Conservation (phyloP, 1,284 basidiomycete genomes). For the Microbotryum violaceum region DNA sequence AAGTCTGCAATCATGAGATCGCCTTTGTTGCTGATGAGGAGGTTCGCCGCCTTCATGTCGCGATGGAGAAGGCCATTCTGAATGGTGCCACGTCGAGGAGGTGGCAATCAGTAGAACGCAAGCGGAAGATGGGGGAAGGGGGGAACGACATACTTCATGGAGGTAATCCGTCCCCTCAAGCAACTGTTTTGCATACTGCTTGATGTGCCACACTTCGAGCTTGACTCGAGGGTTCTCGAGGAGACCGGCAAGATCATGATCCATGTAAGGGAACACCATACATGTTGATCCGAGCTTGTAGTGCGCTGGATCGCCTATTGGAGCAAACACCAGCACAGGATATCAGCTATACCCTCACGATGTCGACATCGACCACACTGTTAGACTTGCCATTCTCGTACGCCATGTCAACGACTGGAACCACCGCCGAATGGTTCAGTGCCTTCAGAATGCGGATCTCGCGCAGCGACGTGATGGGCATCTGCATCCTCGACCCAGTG, state of each 20-base stretch:
- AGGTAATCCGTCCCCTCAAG: slow-evolving; percentile 91
- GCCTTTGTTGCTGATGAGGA: slow-evolving; percentile 83
- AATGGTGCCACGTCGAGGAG: background rate
- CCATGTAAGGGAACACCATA: slow-evolving; percentile 99
- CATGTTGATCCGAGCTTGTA: slow-evolving; percentile 57
- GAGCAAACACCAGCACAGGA: slow-evolving; percentile 8
- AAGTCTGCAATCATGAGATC: slow-evolving; percentile 88
- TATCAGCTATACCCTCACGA: slow-evolving; percentile 39
- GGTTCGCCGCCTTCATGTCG: slow-evolving; percentile 97
- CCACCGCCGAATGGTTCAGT: slow-evolving; percentile 74
- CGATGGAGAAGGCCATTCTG: slow-evolving; percentile 94
- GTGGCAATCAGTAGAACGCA: slow-evolving; percentile 13
- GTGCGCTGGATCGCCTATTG: slow-evolving; percentile 41
- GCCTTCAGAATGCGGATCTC: slow-evolving; percentile 96
- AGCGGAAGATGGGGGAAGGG: background rate
- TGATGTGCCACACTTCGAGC: slow-evolving; percentile 55
- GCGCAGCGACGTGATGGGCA: slow-evolving; percentile 87
- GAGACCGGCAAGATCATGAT: slow-evolving; percentile 92
- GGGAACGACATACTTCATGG: slow-evolving; percentile 59
- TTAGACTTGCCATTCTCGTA: slow-evolving; percentile 43
- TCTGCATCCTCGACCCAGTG: slow-evolving; percentile 28
- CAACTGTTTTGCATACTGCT: slow-evolving; percentile 91
- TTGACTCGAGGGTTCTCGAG: slow-evolving; percentile 82
- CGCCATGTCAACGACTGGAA: slow-evolving; percentile 89
- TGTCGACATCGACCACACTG: slow-evolving; percentile 43